These are phyloP conservation scores for Daldinia sp. DNA, from an alignment of 2,329 filamentous ascomycete species.

Conservation along the genomic window DNA sequence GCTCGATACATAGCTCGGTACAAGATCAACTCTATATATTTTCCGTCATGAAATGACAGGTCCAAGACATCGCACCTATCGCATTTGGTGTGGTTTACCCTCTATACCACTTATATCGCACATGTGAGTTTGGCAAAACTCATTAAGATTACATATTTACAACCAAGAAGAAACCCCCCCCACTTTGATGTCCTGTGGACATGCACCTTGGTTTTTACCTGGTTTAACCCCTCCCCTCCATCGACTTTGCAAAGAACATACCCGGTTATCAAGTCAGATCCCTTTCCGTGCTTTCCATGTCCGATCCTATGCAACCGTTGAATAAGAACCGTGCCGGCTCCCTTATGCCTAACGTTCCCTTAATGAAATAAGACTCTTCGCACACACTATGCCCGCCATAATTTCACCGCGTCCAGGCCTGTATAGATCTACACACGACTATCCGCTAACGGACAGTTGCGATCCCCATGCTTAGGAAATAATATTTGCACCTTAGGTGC, in stretches of 20 bases:
- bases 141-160: conserved; percentile 36
- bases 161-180: conserved; percentile 19
- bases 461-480: background rate
- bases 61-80: background rate
- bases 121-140: conserved; percentile 4
- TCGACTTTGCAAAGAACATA: conserved; percentile 10
- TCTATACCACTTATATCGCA: background rate
- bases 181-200: conserved; percentile 1
- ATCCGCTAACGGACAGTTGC: background rate
- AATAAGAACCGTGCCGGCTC: conserved; percentile 13
- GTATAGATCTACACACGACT: background rate
- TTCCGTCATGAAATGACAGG: background rate
- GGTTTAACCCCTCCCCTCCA: background rate
- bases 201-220: conserved; percentile 19
- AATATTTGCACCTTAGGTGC: conserved; percentile 18
- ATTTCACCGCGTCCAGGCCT: conserved; percentile 2
- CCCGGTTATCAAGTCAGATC: conserved; percentile 8
- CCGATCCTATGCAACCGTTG: conserved; percentile 33
- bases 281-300: conserved; percentile 29
- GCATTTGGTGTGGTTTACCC: no score
- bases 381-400: conserved; percentile 25
- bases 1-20: no score
- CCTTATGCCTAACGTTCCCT: conserved; percentile 13
- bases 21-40: background rate
- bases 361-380: conserved; percentile 23